phyloP scores from a whole-genome alignment of 139 green algal genomes.

The Chlorella sp. region DNA sequence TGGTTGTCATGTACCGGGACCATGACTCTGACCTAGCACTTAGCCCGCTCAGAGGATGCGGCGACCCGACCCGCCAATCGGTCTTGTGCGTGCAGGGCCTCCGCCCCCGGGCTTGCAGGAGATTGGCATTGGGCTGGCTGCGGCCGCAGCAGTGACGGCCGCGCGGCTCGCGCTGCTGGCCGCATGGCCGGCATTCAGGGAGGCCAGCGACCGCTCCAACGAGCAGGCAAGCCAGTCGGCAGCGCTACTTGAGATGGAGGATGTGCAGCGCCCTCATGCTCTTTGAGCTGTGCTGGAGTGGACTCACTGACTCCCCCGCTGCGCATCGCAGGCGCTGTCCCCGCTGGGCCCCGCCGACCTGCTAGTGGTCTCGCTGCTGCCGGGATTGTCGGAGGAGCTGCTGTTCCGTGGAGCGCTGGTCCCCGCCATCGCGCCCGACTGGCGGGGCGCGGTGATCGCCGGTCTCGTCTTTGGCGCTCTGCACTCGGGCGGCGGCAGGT shows the following conservation, averaged over 20 bases:
- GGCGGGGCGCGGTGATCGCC: slow-evolving; percentile 66
- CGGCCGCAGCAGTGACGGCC: slow-evolving; percentile 61
- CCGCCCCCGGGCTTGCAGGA: too few relatives aligned
- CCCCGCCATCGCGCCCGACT: slow-evolving; percentile 72
- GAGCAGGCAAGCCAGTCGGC: too few relatives aligned
- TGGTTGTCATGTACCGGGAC: too few relatives aligned
- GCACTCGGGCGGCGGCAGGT: slow-evolving; percentile 77
- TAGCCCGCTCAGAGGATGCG: too few relatives aligned
- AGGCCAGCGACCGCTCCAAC: slow-evolving; percentile 70
- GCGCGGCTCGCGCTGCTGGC: slow-evolving; percentile 54
- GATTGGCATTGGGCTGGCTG: slow-evolving; percentile 1
- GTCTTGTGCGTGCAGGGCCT: too few relatives aligned
- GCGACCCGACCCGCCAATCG: too few relatives aligned
- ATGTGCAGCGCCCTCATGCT: too few relatives aligned
- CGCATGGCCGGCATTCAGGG: slow-evolving; percentile 63
- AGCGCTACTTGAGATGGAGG: too few relatives aligned
- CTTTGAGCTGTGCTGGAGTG: too few relatives aligned
- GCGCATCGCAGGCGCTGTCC: slow-evolving; percentile 53
- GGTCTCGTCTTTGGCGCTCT: slow-evolving; percentile 74
- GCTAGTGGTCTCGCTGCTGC: slow-evolving; percentile 53
- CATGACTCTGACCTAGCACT: too few relatives aligned
- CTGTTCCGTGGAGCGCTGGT: slow-evolving; percentile 82
- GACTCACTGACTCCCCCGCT: too few relatives aligned
- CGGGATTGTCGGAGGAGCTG: slow-evolving; percentile 72
- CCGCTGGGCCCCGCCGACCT: slow-evolving; percentile 60